A percentile compares a stretch with the other conserved stretches of the same genome.
Evolutionary conservation across 2,329 filamentous ascomycete genomes (phyloP).

Genomic region (Pyricularia grisea): DNA sequence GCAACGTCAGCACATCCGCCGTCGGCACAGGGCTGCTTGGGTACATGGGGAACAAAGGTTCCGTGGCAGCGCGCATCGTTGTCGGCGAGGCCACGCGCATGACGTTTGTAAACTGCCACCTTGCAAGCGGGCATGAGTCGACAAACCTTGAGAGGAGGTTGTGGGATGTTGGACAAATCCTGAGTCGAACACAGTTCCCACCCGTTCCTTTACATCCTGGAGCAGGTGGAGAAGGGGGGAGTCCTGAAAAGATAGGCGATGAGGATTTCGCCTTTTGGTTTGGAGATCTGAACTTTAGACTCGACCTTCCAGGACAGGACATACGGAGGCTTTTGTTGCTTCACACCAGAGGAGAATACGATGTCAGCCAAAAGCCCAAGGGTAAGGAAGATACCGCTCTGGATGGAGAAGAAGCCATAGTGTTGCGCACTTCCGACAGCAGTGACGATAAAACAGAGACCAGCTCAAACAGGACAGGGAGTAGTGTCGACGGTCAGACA

Average conservation of each 20-base stretch:
- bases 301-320: conserved; percentile 84
- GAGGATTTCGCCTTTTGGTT: conserved; percentile 96
- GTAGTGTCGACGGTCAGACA: conserved; percentile 14
- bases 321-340: conserved; percentile 76
- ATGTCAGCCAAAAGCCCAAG: conserved; percentile 31
- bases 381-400: conserved; percentile 23
- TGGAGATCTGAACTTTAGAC: conserved; percentile 88
- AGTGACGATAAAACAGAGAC: conserved; percentile 35
- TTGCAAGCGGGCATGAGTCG: conserved; percentile 78
- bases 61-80: conserved; percentile 70
- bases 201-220: conserved; percentile 55
- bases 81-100: conserved; percentile 83
- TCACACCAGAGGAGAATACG: conserved; percentile 73
- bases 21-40: conserved; percentile 87
- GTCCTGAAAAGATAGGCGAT: conserved; percentile 65
- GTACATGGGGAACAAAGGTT: conserved; percentile 95
- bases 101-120: conserved; percentile 84
- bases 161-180: conserved; percentile 80
- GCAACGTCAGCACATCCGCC: conserved; percentile 69
- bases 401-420: conserved; percentile 40
- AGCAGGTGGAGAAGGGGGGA: conserved; percentile 46
- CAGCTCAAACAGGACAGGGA: conserved; percentile 15
- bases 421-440: conserved; percentile 31
- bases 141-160: conserved; percentile 71
- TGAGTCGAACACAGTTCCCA: conserved; percentile 67